Evolutionary conservation across 2,329 filamentous ascomycete species (phyloP).

Genomic region (Huntiella moniliformis): DNA sequence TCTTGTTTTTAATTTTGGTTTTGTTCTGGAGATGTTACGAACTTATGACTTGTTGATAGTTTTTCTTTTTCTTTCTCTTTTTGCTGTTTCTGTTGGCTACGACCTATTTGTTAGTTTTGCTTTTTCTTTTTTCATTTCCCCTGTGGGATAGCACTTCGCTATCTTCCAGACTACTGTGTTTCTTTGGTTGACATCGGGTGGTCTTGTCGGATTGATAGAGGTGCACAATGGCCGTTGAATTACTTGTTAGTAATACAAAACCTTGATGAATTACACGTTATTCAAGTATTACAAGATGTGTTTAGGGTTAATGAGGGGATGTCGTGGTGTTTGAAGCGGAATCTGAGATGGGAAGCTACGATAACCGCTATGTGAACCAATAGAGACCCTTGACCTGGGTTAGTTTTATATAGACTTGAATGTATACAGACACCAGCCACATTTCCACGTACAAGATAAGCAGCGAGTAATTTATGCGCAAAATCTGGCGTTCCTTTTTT

Average conservation of each 20-base stretch:
- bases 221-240: not conserved
- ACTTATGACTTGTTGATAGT: conserved; percentile 5
- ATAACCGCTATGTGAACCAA: too few species aligned
- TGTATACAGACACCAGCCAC: too few species aligned
- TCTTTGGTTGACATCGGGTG: not conserved
- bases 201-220: too few species aligned
- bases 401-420: too few species aligned
- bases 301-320: too few species aligned
- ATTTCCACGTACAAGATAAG: too few species aligned
- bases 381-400: too few species aligned
- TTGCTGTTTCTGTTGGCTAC: not conserved
- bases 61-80: conserved; percentile 4
- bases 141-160: conserved; percentile 9
- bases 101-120: conserved; percentile 1
- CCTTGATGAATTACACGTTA: not conserved
- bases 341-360: too few species aligned
- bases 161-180: not conserved
- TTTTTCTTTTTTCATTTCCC: not conserved
- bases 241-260: conserved; percentile 3
- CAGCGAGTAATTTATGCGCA: too few species aligned
- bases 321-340: too few species aligned
- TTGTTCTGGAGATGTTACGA: not conserved
- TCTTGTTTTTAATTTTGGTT: conserved; percentile 4
- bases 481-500: too few species aligned
- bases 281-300: not conserved